Evolutionary conservation across 2,329 filamentous ascomycete species (phyloP), one percentile per base, ranked within the genome.

Genomic region (Sordariomycetes sp.): DNA sequence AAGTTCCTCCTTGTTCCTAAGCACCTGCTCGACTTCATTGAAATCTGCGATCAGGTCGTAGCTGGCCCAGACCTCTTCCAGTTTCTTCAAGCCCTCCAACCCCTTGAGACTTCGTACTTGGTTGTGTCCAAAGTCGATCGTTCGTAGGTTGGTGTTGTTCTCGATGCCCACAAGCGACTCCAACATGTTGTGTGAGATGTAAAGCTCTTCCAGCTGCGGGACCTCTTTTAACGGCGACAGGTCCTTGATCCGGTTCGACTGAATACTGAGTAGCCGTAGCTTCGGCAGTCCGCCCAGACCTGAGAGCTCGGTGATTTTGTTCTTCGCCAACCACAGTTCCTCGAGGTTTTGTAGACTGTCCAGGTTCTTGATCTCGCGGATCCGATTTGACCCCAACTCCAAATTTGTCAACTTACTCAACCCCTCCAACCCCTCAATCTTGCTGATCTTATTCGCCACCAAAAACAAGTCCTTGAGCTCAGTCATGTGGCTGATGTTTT

Each of bases 51-150:
- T 58, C 46, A 82, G 68, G 58, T 94, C 96, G 58, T 88, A 87
- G 46, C 85, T 92, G 12, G 87, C 92, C 92, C 92, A 98, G 19
- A 98, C 59, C 56, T 98, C 92, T 54, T 94, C 84, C 17, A 98
- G 65, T 11, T 85, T 68, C 33, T 61, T 65, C 25, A 95, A 64
- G 6, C 72, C 68, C 1, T 72, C 72, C 2, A 95, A 59, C 2
- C 87, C 86, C 31, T 75, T 68, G 7, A 98, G 72, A 37, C 80
- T 83, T 10, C 71, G 61, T 45, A 98, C 75, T 46, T 80, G 75
- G 57, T 98, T 98, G 57, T 86, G 86, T 41, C 85, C 88, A 41
- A 98, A 81, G 53, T 98, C 92, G 30, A 98, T 66, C 6, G 90
- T 77, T 21, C 76, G 78, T 25, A 98, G 72, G 30, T 76, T 74